Percentiles rank a stretch among this genome's conserved stretches.
Evolutionary conservation across 768 basidiomycete species (phyloP).

Genomic region (Pulveroboletus sp.): DNA sequence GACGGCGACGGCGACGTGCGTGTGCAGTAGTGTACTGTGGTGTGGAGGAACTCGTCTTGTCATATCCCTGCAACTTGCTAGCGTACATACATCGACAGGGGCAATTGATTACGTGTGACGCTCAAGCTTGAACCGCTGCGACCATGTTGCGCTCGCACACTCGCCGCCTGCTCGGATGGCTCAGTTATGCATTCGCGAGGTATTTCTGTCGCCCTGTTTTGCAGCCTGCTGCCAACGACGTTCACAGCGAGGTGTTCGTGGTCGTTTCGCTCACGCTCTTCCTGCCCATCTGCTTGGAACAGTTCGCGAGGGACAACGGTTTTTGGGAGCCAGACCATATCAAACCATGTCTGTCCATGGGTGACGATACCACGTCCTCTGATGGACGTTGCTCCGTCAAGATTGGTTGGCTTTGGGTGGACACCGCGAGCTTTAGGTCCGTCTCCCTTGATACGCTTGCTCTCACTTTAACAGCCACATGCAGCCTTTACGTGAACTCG

Average conservation of each 20-base stretch:
- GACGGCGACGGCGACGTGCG: too few species aligned
- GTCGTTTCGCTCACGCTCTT: constrained; percentile 78
- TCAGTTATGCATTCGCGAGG: constrained; percentile 85
- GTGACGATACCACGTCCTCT: constrained; percentile 21
- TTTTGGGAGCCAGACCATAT: constrained; percentile 65
- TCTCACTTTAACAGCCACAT: background rate
- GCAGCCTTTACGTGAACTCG: constrained; percentile 83
- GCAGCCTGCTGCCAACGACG: background rate
- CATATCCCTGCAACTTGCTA: too few species aligned
- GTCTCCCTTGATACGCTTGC: background rate
- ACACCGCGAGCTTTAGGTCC: constrained; percentile 88
- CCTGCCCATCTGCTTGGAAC: constrained; percentile 78
- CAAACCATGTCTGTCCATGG: constrained; percentile 44
- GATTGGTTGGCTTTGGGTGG: constrained; percentile 81
- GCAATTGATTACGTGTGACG: background rate
- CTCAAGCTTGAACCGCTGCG: too few species aligned
- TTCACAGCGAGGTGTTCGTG: constrained; percentile 68
- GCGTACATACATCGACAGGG: too few species aligned
- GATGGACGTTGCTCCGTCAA: constrained; percentile 69
- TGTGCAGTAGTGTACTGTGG: background rate
- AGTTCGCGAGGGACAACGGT: constrained; percentile 88
- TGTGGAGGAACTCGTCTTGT: too few species aligned
- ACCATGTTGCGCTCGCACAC: constrained; percentile 15
- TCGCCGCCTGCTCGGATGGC: constrained; percentile 61
- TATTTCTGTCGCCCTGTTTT: constrained; percentile 14